phyloP scores from a whole-genome alignment of 148 eudicot genomes.

The Chenopodium suecicum region DNA sequence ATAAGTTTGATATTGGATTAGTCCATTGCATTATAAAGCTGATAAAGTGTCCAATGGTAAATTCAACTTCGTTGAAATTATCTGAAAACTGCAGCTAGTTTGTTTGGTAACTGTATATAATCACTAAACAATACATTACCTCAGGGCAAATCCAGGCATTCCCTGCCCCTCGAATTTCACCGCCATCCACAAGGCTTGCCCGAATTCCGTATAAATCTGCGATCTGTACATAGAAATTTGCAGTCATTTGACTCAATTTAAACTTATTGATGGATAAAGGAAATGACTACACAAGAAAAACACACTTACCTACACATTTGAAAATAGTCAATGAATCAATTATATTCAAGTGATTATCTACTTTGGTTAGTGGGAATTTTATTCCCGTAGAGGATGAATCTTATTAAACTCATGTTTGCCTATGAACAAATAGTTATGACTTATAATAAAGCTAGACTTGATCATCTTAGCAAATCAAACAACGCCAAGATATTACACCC shows the following conservation, averaged over 20 bases:
- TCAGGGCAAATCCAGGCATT: conserved; percentile 99
- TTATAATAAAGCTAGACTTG: background rate
- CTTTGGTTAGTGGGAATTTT: background rate
- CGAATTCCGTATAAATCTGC: conserved; percentile 97
- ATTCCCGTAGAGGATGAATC: background rate
- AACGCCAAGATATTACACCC: background rate
- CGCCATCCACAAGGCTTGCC: conserved; percentile 95
- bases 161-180: conserved; percentile 99
- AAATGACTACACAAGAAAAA: background rate
- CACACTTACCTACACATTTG: background rate
- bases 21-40: background rate
- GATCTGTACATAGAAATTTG: conserved; percentile 46
- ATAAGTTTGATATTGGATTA: background rate
- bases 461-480: conserved; percentile 2
- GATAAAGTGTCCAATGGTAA: background rate
- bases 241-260: background rate
- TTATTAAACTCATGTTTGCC: background rate
- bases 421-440: background rate
- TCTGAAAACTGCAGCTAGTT: background rate
- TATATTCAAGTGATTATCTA: background rate
- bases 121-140: conserved; percentile 42
- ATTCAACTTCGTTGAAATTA: background rate
- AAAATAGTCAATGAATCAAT: background rate
- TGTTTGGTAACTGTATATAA: background rate
- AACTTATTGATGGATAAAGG: background rate